These are phyloP conservation scores for Ceratobasidium sp. DNA, from an alignment of 1,284 basidiomycete genomes.

Conservation along the genomic window DNA sequence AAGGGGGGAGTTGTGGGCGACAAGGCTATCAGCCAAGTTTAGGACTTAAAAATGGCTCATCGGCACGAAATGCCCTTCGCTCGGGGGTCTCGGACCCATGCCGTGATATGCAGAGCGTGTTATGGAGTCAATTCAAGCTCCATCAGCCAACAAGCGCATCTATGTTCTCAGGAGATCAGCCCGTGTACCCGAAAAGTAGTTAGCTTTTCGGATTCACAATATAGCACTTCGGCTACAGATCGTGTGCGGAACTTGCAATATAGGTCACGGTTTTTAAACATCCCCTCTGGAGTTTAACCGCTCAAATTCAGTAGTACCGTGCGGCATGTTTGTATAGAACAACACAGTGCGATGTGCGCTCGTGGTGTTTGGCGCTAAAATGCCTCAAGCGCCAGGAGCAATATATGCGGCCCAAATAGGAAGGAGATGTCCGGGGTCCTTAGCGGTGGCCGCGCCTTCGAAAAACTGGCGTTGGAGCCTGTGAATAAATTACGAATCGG, in stretches of 20 bases:
- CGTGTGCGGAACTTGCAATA: too few relatives aligned
- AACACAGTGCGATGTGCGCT: background rate
- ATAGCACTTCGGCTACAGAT: too few relatives aligned
- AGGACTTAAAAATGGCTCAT: background rate
- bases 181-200: too few relatives aligned
- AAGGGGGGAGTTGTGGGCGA: background rate
- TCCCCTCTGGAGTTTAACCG: background rate
- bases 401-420: background rate
- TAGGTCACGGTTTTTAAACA: background rate
- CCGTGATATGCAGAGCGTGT: background rate
- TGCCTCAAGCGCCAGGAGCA: slow-evolving; percentile 11
- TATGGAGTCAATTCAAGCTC: background rate
- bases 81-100: background rate
- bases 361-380: background rate
- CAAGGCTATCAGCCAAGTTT: background rate
- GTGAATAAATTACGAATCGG: background rate
- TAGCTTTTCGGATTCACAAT: too few relatives aligned
- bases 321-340: background rate
- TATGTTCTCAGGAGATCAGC: too few relatives aligned
- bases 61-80: background rate
- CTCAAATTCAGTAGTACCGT: background rate
- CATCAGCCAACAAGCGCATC: too few relatives aligned
- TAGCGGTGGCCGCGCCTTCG: background rate
- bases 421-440: background rate
- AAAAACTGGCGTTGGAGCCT: background rate